phyloP scores from a whole-genome alignment of 169 alveolate species.

The Eimeria falciformis region DNA sequence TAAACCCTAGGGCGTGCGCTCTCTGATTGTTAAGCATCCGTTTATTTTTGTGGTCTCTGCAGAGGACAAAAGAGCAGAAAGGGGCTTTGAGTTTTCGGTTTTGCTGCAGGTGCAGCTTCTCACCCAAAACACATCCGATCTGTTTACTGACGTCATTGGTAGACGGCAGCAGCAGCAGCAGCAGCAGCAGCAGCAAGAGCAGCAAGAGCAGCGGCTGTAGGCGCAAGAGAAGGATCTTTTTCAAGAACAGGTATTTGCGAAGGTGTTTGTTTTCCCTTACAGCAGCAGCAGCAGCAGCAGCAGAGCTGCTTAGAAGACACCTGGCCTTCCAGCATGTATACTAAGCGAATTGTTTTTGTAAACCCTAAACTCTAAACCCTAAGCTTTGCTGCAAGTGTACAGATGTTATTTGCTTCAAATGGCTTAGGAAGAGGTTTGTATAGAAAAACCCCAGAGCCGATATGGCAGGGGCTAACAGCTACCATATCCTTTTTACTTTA shows the following conservation, averaged over 20 bases:
- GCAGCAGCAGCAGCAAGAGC: background rate
- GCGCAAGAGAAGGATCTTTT: too few species aligned
- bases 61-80: background rate
- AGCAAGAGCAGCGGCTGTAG: conserved; percentile 2
- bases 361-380: background rate
- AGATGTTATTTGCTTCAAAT: background rate
- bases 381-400: background rate
- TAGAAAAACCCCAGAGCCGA: too few species aligned
- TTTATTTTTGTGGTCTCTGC: background rate
- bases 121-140: background rate
- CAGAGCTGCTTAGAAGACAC: too few species aligned
- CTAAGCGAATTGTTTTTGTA: too few species aligned
- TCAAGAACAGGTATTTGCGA: background rate
- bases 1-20: background rate
- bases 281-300: too few species aligned
- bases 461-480: background rate
- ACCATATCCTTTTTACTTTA: background rate
- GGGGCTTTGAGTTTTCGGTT: background rate
- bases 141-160: background rate
- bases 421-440: background rate
- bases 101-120: background rate
- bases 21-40: background rate
- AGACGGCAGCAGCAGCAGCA: background rate
- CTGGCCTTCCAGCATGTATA: too few species aligned
- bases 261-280: background rate